phyloP scores from a whole-genome alignment of 1,284 basidiomycete species.

The Ceratobasidium sp. region DNA sequence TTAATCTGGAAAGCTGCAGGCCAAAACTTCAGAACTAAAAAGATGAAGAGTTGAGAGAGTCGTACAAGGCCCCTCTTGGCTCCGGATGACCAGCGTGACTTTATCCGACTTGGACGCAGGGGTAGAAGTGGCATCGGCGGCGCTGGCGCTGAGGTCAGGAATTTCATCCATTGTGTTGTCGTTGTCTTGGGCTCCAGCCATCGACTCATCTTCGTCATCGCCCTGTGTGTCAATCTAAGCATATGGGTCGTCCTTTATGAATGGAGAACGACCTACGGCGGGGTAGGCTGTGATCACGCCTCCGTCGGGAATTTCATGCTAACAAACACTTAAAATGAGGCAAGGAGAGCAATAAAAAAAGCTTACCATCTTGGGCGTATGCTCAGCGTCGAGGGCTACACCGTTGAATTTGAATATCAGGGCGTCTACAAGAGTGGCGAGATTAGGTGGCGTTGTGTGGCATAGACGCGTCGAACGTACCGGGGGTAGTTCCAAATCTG shows the following conservation, averaged over 20 bases:
- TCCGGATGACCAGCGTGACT: conserved; percentile 20
- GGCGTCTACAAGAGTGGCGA: conserved; percentile 1
- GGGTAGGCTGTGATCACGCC: conserved; percentile 40
- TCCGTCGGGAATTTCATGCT: conserved; percentile 41
- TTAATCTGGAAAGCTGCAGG: conserved; percentile 32
- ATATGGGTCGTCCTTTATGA: background rate
- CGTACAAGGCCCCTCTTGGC: conserved; percentile 42
- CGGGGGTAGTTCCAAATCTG: conserved; percentile 35
- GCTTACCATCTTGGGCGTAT: conserved; percentile 39
- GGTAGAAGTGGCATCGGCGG: background rate
- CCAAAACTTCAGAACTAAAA: background rate
- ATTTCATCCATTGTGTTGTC: conserved; percentile 18
- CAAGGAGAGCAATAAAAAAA: background rate
- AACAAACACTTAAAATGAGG: background rate
- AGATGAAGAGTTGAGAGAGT: background rate
- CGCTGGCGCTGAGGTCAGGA: background rate
- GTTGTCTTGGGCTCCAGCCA: conserved; percentile 7
- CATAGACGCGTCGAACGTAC: background rate
- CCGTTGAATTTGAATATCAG: conserved; percentile 36
- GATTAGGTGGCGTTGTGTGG: background rate
- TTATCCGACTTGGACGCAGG: conserved; percentile 36
- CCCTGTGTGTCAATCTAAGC: background rate
- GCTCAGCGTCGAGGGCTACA: conserved; percentile 24
- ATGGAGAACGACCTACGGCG: conserved; percentile 7
- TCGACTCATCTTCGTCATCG: conserved; percentile 14